Percentiles rank a stretch among this genome's conserved stretches.
These are phyloP conservation scores for Botrytis squamosa DNA, from an alignment of 2,329 filamentous ascomycete genomes.

Conservation along the genomic window DNA sequence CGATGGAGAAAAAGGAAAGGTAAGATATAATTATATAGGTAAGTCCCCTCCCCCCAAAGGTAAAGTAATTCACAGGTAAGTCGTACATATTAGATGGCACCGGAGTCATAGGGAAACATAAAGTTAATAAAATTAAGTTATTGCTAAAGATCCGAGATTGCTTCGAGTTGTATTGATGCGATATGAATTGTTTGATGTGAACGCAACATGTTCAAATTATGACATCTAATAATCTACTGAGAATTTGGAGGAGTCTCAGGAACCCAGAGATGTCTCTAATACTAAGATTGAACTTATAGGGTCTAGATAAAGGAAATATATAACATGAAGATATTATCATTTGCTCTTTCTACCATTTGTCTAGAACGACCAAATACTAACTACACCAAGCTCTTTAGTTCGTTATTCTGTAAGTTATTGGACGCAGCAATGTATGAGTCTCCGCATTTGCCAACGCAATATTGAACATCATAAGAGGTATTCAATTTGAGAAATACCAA, in stretches of 20 bases:
- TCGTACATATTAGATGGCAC: background rate
- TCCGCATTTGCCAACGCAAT: background rate
- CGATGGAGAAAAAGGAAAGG: background rate
- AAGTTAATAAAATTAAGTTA: background rate
- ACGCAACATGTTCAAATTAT: background rate
- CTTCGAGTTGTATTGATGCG: background rate
- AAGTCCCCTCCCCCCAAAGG: background rate
- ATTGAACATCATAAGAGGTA: background rate
- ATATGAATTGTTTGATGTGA: background rate
- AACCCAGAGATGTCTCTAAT: no score
- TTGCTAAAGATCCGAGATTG: background rate
- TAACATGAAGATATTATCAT: no score
- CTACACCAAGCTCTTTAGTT: no score
- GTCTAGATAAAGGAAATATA: background rate
- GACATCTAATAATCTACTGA: background rate
- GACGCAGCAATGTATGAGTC: background rate
- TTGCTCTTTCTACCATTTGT: no score
- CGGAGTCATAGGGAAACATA: background rate
- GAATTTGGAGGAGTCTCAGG: no score
- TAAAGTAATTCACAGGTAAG: background rate
- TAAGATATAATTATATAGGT: background rate
- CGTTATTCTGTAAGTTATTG: fast-evolving
- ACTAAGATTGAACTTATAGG: background rate
- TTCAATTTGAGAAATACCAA: background rate
- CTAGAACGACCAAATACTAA: no score